These are phyloP conservation scores for Chrysoporthe cubensis DNA, from an alignment of 2,329 filamentous ascomycete genomes.

Conservation along the genomic window DNA sequence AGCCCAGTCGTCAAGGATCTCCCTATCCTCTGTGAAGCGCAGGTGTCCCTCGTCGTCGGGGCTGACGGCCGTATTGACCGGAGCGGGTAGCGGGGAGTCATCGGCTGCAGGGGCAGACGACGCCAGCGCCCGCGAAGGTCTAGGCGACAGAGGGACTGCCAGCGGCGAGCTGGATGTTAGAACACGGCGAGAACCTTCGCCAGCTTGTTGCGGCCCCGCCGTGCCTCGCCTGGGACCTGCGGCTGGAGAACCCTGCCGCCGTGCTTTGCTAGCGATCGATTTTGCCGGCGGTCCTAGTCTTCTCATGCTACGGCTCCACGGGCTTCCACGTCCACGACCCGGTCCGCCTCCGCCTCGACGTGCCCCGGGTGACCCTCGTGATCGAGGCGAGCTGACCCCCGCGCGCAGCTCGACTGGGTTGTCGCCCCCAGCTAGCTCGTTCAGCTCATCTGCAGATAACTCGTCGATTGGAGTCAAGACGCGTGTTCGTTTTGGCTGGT, in stretches of 20 bases:
- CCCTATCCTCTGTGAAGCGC: constrained; percentile 3
- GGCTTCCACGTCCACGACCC: background rate
- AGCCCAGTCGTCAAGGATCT: background rate
- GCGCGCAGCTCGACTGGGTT: too few relatives aligned
- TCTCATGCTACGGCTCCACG: background rate
- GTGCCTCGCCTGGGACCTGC: background rate
- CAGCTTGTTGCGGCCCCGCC: background rate
- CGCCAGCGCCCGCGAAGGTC: too few relatives aligned
- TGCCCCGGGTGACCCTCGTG: background rate
- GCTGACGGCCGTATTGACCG: background rate
- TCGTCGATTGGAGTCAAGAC: background rate
- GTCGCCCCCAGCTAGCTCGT: background rate
- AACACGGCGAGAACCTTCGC: background rate
- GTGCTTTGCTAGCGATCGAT: background rate
- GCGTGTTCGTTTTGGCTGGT: background rate
- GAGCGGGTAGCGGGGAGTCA: background rate
- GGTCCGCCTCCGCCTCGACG: background rate
- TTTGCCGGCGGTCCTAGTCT: background rate
- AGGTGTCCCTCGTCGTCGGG: background rate
- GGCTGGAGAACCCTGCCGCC: background rate
- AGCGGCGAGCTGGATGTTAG: background rate
- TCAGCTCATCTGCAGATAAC: background rate
- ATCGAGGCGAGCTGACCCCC: background rate
- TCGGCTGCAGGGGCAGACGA: background rate
- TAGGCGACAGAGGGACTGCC: background rate